These are phyloP conservation scores for Kazachstania taianensis DNA, from an alignment of 805 yeast species.

Conservation along the genomic window DNA sequence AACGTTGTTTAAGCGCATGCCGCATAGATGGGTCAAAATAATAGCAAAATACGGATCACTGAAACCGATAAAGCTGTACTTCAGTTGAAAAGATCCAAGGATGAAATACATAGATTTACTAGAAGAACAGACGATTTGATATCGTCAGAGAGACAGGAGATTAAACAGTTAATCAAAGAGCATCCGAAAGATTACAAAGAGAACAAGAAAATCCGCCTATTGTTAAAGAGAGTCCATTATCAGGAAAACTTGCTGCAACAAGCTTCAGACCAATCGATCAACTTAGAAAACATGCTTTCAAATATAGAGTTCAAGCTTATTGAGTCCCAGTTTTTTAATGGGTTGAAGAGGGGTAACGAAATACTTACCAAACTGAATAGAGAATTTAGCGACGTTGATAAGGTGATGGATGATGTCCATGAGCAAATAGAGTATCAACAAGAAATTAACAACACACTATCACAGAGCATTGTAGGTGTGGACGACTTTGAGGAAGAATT, in stretches of 20 bases:
- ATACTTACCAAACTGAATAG: slow-evolving; percentile 65
- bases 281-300: slow-evolving; percentile 66
- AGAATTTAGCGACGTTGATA: slow-evolving; percentile 75
- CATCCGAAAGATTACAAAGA: slow-evolving; percentile 40
- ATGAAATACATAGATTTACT: slow-evolving; percentile 62
- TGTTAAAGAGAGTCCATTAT: slow-evolving; percentile 68
- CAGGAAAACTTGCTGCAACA: slow-evolving; percentile 64
- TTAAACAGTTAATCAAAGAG: slow-evolving; percentile 24
- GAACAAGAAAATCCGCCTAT: slow-evolving; percentile 46
- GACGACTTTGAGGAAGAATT: slow-evolving; percentile 44
- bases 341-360: slow-evolving; percentile 70
- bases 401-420: slow-evolving; percentile 70
- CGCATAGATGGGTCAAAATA: slow-evolving; percentile 33
- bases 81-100: slow-evolving; percentile 82
- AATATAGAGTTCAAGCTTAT: slow-evolving; percentile 83
- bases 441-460: slow-evolving; percentile 49
- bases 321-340: slow-evolving; percentile 75
- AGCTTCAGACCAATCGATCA: slow-evolving; percentile 68
- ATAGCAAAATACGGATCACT: slow-evolving; percentile 54
- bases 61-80: slow-evolving; percentile 78
- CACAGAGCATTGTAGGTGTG: slow-evolving; percentile 28
- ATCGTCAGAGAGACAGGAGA: slow-evolving; percentile 41
- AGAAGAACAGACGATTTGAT: slow-evolving; percentile 46
- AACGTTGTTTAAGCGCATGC: too few relatives aligned
- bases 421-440: slow-evolving; percentile 75